These are phyloP conservation scores for Leptomonas pyrrhocoris DNA, from an alignment of 208 protist genomes.

Conservation along the genomic window DNA sequence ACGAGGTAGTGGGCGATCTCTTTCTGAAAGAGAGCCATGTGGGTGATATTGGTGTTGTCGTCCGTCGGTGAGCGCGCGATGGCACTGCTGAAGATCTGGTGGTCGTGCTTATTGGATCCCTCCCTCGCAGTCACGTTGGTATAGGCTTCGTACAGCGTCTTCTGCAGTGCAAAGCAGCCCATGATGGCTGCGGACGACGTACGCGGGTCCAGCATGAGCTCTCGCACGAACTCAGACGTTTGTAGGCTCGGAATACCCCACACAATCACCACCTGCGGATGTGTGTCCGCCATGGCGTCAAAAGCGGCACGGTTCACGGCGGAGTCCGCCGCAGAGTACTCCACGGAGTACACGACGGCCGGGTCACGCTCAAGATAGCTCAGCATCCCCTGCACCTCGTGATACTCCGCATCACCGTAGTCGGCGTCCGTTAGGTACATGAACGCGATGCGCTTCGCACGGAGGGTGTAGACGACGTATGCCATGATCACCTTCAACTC, in stretches of 20 bases:
- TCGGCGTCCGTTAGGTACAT: constrained; percentile 53
- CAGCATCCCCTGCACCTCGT: constrained; percentile 16
- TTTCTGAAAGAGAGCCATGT: constrained; percentile 38
- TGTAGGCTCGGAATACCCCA: constrained; percentile 32
- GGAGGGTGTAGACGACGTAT: constrained; percentile 34
- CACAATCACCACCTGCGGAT: constrained; percentile 55
- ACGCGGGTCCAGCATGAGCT: constrained; percentile 33
- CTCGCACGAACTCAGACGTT: constrained; percentile 33
- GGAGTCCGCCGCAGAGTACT: constrained; percentile 12
- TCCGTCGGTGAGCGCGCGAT: constrained; percentile 36
- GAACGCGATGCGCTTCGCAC: constrained; percentile 41
- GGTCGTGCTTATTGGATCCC: not conserved
- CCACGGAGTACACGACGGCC: constrained; percentile 26
- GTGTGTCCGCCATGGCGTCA: constrained; percentile 42
- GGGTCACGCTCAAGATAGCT: not conserved
- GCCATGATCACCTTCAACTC: constrained; percentile 41
- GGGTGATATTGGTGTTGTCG: constrained; percentile 16
- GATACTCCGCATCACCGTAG: constrained; percentile 41
- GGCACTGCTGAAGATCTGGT: constrained; percentile 42
- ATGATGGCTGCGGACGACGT: constrained; percentile 43
- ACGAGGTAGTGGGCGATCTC: constrained; percentile 28
- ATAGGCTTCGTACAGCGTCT: constrained; percentile 28
- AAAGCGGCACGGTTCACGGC: constrained; percentile 32
- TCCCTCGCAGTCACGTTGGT: not conserved
- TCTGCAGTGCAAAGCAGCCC: constrained; percentile 24